A percentile compares a stretch with the other conserved stretches of the same genome.
These are phyloP conservation scores for Coprinopsis cinerea DNA, from an alignment of 768 basidiomycete genomes.

Conservation along the genomic window DNA sequence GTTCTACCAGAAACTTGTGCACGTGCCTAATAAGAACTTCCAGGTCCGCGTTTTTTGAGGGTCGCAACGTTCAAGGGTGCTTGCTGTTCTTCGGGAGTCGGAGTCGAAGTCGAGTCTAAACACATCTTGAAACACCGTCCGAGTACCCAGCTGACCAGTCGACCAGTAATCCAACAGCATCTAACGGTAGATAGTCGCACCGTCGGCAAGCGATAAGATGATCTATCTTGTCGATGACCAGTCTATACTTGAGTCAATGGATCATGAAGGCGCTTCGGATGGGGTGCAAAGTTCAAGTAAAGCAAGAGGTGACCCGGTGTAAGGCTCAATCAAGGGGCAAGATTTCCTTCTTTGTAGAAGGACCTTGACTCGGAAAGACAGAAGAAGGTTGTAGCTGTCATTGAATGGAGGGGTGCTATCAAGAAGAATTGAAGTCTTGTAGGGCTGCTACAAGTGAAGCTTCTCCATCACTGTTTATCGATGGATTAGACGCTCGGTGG, in stretches of 20 bases:
- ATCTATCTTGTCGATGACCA: no score
- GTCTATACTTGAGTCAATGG: no score
- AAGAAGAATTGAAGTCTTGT: neutral
- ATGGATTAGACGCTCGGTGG: slow-evolving; percentile 1
- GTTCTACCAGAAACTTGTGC: no score
- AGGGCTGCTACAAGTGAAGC: no score
- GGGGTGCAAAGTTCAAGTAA: neutral
- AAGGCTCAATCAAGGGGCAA: neutral
- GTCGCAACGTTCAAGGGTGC: neutral
- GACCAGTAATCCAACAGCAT: no score
- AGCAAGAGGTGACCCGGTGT: neutral
- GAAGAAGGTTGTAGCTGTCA: neutral
- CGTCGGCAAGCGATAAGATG: no score
- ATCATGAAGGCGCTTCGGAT: neutral
- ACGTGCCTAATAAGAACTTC: neutral
- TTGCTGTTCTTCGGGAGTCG: no score
- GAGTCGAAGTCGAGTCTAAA: neutral
- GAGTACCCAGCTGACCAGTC: no score
- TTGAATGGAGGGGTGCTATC: neutral
- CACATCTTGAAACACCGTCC: no score
- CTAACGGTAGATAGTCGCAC: no score
- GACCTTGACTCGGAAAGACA: no score
- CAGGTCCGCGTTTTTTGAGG: neutral
- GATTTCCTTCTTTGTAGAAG: neutral
- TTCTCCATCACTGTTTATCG: no score